Evolutionary conservation across 176 grass and related monocot genomes (phyloP), one percentile per base, ranked within the genome.

Genomic region (Triticum timopheevii): DNA sequence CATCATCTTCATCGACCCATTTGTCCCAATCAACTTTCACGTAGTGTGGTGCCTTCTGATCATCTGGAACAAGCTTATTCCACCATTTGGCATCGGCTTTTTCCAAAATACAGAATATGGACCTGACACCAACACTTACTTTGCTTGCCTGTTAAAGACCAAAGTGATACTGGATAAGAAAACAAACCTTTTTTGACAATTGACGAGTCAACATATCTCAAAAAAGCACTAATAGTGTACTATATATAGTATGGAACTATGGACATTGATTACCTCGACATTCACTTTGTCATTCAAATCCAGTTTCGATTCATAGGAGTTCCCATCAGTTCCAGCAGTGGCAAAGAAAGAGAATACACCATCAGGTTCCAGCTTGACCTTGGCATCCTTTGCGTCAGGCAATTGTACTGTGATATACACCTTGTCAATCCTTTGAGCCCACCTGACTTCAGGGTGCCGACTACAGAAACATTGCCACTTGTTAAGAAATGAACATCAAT

Each of bases 21-120:
- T 96, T 96, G 89, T 99, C 97, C 94, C 97, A 99, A 79, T 99
- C 97, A 81, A 99, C 94, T 86, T 96, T 99, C 24, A 99, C 75
- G 65, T 88, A 99, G 71, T 92, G 90, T 35, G 92, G 97, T 61
- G 92, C 78, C 61, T 81, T 94, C 35, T 81, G 75, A 40, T 91
- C 97, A 81, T 87, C 89, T 23, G 85, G 88, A 79, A 94, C 89
- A 72, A 99, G 81, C 45, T 92, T 99, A 20, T 87, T 96, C 97
- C 97, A 99, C 94, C 97, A 96, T 90, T 87, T 85, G 42, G 88
- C 89, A 62, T 99, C 90, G 62, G 82, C 82, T 83, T 99, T 99
- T 80, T 88, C 92, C 19, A 96, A 31, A 8, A 99, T 66, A 40
- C 90, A 94, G 28, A 94, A 85, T 54, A 99, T 94, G 40, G 90